Percentiles rank a stretch among this genome's conserved stretches.
These are phyloP conservation scores for Picochlorum sp. DNA, from an alignment of 139 green algal genomes.

Conservation along the genomic window DNA sequence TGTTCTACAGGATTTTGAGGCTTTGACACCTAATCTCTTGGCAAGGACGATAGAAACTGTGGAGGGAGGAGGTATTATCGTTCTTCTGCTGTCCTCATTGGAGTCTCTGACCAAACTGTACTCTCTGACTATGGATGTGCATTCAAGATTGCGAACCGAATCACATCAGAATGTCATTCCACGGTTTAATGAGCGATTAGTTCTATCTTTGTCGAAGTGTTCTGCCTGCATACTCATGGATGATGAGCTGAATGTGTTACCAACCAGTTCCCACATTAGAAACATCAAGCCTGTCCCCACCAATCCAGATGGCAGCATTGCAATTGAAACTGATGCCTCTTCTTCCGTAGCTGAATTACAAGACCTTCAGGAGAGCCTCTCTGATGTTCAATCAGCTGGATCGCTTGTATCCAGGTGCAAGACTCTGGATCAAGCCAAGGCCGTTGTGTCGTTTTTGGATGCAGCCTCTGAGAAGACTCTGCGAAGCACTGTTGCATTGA, in stretches of 20 bases:
- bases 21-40: slow-evolving; percentile 95
- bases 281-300: slow-evolving; percentile 52
- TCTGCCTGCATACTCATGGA: slow-evolving; percentile 86
- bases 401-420: slow-evolving; percentile 41
- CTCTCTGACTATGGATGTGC: slow-evolving; percentile 94
- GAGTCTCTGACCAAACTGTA: slow-evolving; percentile 86
- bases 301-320: slow-evolving; percentile 34
- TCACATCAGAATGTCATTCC: slow-evolving; percentile 68
- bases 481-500: slow-evolving; percentile 86
- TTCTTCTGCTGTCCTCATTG: slow-evolving; percentile 84
- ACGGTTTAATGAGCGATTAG: slow-evolving; percentile 96
- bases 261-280: slow-evolving; percentile 62
- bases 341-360: slow-evolving; percentile 54
- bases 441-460: slow-evolving; percentile 93
- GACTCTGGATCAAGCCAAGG: slow-evolving; percentile 76
- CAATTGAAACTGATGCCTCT: slow-evolving; percentile 23
- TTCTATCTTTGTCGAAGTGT: slow-evolving; percentile 81
- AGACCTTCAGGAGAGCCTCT: slow-evolving; percentile 67
- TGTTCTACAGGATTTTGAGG: slow-evolving; percentile 99
- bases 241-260: slow-evolving; percentile 98
- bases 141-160: slow-evolving; percentile 84
- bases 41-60: slow-evolving; percentile 96
- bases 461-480: slow-evolving; percentile 92
- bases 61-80: slow-evolving; percentile 88
- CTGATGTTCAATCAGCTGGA: slow-evolving; percentile 64